These are phyloP conservation scores for Elsinoe australis DNA, from an alignment of 2,329 filamentous ascomycete genomes.

Conservation along the genomic window DNA sequence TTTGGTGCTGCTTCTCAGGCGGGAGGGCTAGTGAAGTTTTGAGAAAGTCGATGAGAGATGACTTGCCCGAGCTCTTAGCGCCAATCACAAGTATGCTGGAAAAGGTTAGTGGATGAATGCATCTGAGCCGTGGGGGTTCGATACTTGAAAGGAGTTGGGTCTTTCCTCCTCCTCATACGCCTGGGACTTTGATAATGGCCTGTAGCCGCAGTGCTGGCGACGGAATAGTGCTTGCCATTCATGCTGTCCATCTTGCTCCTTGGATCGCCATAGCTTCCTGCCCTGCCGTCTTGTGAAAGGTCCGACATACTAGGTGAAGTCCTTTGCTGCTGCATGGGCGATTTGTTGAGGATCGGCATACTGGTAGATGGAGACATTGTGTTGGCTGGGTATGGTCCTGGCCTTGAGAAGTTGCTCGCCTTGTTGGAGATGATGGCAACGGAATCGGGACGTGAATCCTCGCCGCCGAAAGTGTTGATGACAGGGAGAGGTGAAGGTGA, in stretches of 20 bases:
- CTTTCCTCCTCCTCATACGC: constrained; percentile 86
- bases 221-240: constrained; percentile 95
- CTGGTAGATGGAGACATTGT: constrained; percentile 40
- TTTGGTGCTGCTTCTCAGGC: constrained; percentile 58
- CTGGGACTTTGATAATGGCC: constrained; percentile 88
- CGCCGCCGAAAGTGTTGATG: constrained; percentile 55
- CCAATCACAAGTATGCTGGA: constrained; percentile 81
- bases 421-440: constrained; percentile 51
- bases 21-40: constrained; percentile 77
- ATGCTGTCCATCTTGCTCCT: constrained; percentile 87
- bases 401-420: constrained; percentile 35
- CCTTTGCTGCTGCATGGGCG: background rate
- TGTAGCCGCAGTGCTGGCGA: constrained; percentile 83
- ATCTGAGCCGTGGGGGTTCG: constrained; percentile 1
- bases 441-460: constrained; percentile 55
- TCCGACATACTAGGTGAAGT: constrained; percentile 1
- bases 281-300: constrained; percentile 23
- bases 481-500: constrained; percentile 40
- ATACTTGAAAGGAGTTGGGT: constrained; percentile 97
- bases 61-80: constrained; percentile 82
- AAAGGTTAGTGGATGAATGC: background rate
- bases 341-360: constrained; percentile 15
- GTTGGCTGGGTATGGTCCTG: constrained; percentile 31
- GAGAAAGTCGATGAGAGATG: constrained; percentile 92
- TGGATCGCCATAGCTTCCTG: constrained; percentile 59